Conservation (phyloP, 805 yeast genomes). For the Ogataea kodamae region DNA sequence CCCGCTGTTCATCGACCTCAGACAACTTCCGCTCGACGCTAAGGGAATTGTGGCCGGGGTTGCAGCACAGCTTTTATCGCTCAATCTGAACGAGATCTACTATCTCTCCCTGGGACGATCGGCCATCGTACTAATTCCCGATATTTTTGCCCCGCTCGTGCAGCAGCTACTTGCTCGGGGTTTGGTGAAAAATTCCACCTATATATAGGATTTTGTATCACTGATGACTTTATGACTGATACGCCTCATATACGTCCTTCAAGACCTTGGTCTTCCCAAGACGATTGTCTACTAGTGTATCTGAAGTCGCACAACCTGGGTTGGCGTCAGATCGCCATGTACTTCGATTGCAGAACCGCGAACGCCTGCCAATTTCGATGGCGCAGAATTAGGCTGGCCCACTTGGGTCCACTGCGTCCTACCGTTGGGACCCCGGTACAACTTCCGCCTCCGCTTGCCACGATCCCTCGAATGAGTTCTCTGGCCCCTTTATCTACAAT, state of each 20-base stretch:
- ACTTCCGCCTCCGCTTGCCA: constrained; percentile 4
- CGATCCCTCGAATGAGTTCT: too few relatives aligned
- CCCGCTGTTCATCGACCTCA: constrained; percentile 56
- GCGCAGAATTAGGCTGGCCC: constrained; percentile 60
- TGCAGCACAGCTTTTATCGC: constrained; percentile 43
- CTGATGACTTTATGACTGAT: too few relatives aligned
- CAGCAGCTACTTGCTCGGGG: constrained; percentile 13
- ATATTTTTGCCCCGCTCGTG: constrained; percentile 32
- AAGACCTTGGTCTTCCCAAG: constrained; percentile 71
- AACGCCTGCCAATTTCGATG: constrained; percentile 89
- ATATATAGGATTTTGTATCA: too few relatives aligned
- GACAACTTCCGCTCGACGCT: constrained; percentile 51
- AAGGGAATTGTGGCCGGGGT: constrained; percentile 68
- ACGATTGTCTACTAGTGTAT: constrained; percentile 65
- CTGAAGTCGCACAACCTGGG: constrained; percentile 82
- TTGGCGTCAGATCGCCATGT: constrained; percentile 81
- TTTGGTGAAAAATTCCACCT: constrained; percentile 1
- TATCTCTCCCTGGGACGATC: constrained; percentile 60
- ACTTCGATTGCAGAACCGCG: constrained; percentile 75
- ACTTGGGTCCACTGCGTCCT: constrained; percentile 27
- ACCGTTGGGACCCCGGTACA: neutral
- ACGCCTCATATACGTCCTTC: too few relatives aligned
- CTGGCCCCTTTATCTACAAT: too few relatives aligned
- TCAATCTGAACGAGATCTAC: constrained; percentile 45
- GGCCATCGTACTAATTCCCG: constrained; percentile 57